Evolutionary conservation across 2,329 filamentous ascomycete genomes (phyloP).

Genomic region (Bipolaris victoriae): DNA sequence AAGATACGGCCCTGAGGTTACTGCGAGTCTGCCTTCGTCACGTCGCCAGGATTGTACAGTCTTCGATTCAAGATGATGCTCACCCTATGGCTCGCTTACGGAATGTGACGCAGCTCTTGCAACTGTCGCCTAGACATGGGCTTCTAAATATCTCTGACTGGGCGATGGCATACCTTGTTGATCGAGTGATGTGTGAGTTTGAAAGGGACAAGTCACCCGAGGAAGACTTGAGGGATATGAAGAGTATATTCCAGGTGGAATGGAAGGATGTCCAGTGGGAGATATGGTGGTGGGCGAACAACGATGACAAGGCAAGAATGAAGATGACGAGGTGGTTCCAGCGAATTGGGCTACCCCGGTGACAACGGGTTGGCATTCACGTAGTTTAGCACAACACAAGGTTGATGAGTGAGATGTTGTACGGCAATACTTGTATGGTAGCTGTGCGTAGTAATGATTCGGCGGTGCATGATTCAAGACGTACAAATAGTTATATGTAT

Average conservation of each 20-base stretch:
- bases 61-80: background rate
- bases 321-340: constrained; percentile 29
- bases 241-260: constrained; percentile 10
- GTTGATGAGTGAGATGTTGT: no score
- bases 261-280: constrained; percentile 26
- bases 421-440: no score
- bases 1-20: background rate
- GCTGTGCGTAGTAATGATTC: no score
- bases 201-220: constrained; percentile 4
- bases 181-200: constrained; percentile 17
- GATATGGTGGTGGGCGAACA: constrained; percentile 38
- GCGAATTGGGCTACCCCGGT: background rate
- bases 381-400: no score
- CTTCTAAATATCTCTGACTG: constrained; percentile 14
- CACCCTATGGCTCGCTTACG: background rate
- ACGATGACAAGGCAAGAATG: constrained; percentile 30
- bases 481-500: no score
- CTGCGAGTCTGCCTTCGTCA: background rate
- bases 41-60: background rate
- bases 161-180: constrained; percentile 8
- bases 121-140: background rate
- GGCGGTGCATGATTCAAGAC: no score
- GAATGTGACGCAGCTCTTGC: background rate
- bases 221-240: constrained; percentile 10
- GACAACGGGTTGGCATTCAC: background rate